Conservation (phyloP, 768 basidiomycete genomes). For the Pleurotus tuber-regium region DNA sequence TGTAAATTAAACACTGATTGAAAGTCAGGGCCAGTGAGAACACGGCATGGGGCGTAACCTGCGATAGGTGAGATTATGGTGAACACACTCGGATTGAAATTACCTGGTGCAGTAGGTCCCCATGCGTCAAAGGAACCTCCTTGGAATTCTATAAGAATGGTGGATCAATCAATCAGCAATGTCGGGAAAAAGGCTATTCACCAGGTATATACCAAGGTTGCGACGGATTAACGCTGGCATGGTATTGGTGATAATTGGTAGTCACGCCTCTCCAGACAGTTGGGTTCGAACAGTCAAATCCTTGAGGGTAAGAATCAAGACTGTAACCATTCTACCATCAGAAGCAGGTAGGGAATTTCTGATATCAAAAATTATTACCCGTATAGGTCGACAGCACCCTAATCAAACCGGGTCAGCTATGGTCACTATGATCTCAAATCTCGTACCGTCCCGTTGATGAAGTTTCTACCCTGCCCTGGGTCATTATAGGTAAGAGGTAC, state of each 20-base stretch:
- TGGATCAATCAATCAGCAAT: background rate
- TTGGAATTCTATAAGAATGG: slow-evolving; percentile 57
- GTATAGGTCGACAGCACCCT: slow-evolving; percentile 76
- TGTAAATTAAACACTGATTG: slow-evolving; percentile 77
- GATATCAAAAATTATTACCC: slow-evolving; percentile 42
- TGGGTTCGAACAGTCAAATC: slow-evolving; percentile 80
- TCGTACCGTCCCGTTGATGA: slow-evolving; percentile 67
- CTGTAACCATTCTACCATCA: too few relatives aligned
- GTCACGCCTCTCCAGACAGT: slow-evolving; percentile 60
- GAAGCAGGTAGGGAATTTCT: background rate
- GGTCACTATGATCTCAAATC: background rate
- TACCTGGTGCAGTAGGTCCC: slow-evolving; percentile 72
- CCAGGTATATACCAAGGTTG: slow-evolving; percentile 75
- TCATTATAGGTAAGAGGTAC: slow-evolving; percentile 80
- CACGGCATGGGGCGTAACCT: slow-evolving; percentile 65
- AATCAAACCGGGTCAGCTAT: background rate
- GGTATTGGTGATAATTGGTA: slow-evolving; percentile 65
- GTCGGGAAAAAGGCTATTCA: slow-evolving; percentile 18
- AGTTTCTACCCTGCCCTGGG: slow-evolving; percentile 53
- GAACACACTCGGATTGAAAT: background rate
- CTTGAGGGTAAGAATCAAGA: slow-evolving; percentile 75
- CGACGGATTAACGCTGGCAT: slow-evolving; percentile 44
- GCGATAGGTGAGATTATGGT: background rate
- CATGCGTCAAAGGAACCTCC: slow-evolving; percentile 81
- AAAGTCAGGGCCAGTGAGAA: slow-evolving; percentile 70